Percentiles rank a stretch among this genome's conserved stretches.
Conservation (phyloP, 495 filamentous ascomycete species). For the Penicillium maclennaniae region DNA sequence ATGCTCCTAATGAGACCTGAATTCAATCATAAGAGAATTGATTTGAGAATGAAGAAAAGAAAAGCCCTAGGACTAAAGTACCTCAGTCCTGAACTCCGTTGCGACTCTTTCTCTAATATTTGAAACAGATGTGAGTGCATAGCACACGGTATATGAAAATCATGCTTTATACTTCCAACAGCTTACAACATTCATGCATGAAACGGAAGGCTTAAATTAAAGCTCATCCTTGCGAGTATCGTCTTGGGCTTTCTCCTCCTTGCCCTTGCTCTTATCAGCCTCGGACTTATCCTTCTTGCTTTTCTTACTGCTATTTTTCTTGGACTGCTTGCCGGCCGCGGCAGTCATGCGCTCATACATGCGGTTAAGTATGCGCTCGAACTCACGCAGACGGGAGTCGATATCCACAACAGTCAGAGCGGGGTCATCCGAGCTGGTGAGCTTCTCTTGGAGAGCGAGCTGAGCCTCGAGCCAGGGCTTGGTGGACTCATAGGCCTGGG, state of each 20-base stretch:
- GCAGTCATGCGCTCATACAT: slow-evolving; percentile 55
- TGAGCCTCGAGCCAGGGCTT: slow-evolving; percentile 65
- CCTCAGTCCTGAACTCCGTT: slow-evolving; percentile 13
- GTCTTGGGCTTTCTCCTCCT: slow-evolving; percentile 21
- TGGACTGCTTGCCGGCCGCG: slow-evolving; percentile 40
- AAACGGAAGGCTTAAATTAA: slow-evolving; percentile 32
- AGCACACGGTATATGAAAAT: slow-evolving; percentile 18
- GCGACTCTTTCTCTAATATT: slow-evolving; percentile 22
- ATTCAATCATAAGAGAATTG: not conserved
- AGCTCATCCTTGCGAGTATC: slow-evolving; percentile 42
- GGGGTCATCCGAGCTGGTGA: slow-evolving; percentile 65
- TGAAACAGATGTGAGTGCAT: slow-evolving; percentile 15
- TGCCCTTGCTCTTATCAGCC: slow-evolving; percentile 41
- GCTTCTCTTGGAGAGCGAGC: slow-evolving; percentile 61
- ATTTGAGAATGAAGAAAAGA: not conserved
- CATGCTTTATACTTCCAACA: slow-evolving; percentile 17
- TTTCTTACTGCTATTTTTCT: slow-evolving; percentile 45
- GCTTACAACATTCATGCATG: slow-evolving; percentile 1
- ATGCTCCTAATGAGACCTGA: not conserved
- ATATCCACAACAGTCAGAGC: slow-evolving; percentile 66
- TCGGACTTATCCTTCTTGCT: slow-evolving; percentile 34
- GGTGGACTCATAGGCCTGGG: slow-evolving; percentile 32
- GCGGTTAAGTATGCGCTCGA: slow-evolving; percentile 69
- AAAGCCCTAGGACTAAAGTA: not conserved
- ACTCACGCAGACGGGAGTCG: slow-evolving; percentile 47